Evolutionary conservation across 1,139 yeast genomes (phyloP), one percentile per base, ranked within the genome.

Genomic region (Yamadazyma triangularis): DNA sequence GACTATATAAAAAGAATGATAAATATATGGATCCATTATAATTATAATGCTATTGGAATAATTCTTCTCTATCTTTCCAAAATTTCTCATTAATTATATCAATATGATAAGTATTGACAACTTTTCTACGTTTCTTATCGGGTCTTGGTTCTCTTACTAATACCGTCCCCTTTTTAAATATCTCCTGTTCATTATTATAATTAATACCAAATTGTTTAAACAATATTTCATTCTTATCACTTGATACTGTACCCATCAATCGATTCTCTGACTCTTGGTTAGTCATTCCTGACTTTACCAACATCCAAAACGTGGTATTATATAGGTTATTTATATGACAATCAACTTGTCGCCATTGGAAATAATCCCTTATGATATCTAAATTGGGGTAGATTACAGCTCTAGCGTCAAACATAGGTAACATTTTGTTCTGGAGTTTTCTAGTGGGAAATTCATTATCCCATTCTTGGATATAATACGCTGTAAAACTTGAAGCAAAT

Each of bases 331-430:
- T 91, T 34, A 91, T 91, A 57, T 91, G 98, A 35, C 98, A 91
- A 52, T 91, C 99, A 1, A 83, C 98, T 52, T 87, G 97, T 45
- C 99, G 69, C 99, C 99, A 93, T 33, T 84, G 64, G 41, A 93
- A 73, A 51, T 93, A 93, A 53, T 91, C 97, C 32, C 85, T 65
- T 2, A 89, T 67, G 2, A 68, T 62, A 8, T 61, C 48, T 16
- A 62, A 45, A 34, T 72, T 75, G 0, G 99, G 99, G 47, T 91
- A 91, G 2, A 78, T 61, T 9, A 91, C 94, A 1, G 94, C 94
- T 27, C 99, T 63, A 0, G 94, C 88, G 57, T 91, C 99, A 56
- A 91, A 91, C 22, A 83, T 79, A 0, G 98, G 98, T 29, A 91
- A 55, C 36, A 73, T 66, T 8, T 59, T 60, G 8, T 68, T 42